Evolutionary conservation across 1,284 basidiomycete species (phyloP).

Genomic region (Trichosporon sp.): DNA sequence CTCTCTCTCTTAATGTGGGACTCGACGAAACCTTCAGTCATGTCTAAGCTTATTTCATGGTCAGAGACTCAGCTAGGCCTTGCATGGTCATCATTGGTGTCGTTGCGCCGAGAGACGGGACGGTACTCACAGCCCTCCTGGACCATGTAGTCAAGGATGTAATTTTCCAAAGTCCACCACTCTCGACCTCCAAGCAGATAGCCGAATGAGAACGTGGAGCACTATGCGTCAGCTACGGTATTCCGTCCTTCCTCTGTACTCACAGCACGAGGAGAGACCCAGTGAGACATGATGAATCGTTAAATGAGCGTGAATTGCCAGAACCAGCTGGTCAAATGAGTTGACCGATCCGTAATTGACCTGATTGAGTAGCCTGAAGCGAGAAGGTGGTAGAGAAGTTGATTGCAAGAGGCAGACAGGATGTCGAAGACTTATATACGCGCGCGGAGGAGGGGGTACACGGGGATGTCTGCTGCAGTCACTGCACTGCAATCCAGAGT

Average conservation of each 20-base stretch:
- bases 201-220: conserved; percentile 4
- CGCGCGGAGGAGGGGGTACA: too few relatives aligned
- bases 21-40: neutral
- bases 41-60: neutral
- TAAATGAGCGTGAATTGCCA: neutral
- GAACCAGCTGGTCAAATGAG: neutral
- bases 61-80: neutral
- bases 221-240: neutral
- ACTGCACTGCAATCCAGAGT: too few relatives aligned
- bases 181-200: neutral
- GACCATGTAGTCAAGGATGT: conserved; percentile 9
- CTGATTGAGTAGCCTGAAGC: neutral
- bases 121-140: conserved; percentile 6
- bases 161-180: conserved; percentile 4
- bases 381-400: neutral
- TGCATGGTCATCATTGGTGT: neutral
- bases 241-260: neutral
- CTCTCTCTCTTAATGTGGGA: too few relatives aligned
- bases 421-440: neutral
- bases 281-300: neutral
- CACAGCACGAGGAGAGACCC: conserved; percentile 5
- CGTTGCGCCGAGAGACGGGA: neutral
- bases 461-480: too few relatives aligned
- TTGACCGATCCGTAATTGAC: neutral
- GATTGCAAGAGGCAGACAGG: neutral